phyloP scores from a whole-genome alignment of 2,329 filamentous ascomycete genomes.

The Curvularia hawaiiensis region DNA sequence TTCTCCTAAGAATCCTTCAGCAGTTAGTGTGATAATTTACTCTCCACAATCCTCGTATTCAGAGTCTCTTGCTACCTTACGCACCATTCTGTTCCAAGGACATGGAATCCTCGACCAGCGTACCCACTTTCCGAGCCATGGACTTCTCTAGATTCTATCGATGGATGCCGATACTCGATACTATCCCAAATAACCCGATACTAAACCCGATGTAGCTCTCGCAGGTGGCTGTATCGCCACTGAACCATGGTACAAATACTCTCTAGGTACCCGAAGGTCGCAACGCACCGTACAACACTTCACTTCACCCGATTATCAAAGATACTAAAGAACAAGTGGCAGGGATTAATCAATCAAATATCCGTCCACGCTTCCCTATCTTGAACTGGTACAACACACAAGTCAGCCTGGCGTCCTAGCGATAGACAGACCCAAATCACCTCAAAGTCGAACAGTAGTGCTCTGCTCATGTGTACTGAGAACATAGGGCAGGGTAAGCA shows the following conservation, averaged over 20 bases:
- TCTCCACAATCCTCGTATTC: not conserved
- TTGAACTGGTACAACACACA: not conserved
- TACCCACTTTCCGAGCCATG: conserved; percentile 23
- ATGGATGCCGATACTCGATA: conserved; percentile 24
- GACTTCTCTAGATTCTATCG: conserved; percentile 24
- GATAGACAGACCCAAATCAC: no score
- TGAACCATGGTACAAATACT: conserved; percentile 31
- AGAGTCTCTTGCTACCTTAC: not conserved
- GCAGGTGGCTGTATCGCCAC: conserved; percentile 15
- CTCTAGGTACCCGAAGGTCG: conserved; percentile 5
- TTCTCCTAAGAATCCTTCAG: not conserved
- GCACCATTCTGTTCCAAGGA: not conserved
- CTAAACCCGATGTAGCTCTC: conserved; percentile 21
- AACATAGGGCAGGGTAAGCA: conserved; percentile 34
- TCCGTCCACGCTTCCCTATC: not conserved
- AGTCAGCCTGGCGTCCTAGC: not conserved
- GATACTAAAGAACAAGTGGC: not conserved
- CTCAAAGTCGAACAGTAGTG: not conserved
- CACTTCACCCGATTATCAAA: not conserved
- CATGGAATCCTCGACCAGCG: not conserved
- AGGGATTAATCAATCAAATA: not conserved
- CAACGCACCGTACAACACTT: not conserved
- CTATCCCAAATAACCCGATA: conserved; percentile 26
- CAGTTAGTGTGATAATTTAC: not conserved
- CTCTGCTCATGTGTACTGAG: not conserved